phyloP scores from a whole-genome alignment of 2,329 filamentous ascomycete genomes.

The Atkinsonella texensis region DNA sequence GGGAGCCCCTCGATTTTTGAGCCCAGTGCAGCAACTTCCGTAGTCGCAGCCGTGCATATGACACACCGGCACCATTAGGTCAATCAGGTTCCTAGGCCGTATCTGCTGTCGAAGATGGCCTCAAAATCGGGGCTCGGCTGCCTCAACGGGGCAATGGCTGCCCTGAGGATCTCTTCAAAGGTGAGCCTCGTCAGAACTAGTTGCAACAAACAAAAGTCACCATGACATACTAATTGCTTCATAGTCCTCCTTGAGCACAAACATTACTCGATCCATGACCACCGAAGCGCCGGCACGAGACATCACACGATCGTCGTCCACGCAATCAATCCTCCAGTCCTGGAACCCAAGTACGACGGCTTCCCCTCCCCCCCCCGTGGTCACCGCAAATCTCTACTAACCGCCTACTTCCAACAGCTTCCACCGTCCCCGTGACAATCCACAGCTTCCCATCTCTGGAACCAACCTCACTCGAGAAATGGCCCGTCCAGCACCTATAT shows the following conservation, averaged over 20 bases:
- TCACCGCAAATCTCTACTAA: not conserved
- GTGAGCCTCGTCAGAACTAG: constrained; percentile 11
- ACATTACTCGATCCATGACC: constrained; percentile 44
- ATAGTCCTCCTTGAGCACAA: constrained; percentile 23
- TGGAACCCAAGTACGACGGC: constrained; percentile 32
- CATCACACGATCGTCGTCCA: constrained; percentile 23
- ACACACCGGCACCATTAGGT: constrained; percentile 4
- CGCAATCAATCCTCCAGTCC: constrained; percentile 24
- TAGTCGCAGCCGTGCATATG: not conserved
- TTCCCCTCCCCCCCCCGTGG: not conserved
- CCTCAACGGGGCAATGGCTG: constrained; percentile 40
- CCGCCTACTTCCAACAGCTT: constrained; percentile 23
- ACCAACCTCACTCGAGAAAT: constrained; percentile 64
- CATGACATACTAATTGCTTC: not conserved
- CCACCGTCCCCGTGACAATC: constrained; percentile 69
- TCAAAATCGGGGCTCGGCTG: constrained; percentile 32
- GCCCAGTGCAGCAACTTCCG: not conserved
- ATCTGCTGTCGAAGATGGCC: constrained; percentile 5
- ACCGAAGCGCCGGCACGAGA: constrained; percentile 33
- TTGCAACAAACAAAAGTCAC: not conserved
- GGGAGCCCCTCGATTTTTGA: constrained; percentile 15
- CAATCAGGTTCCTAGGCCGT: not conserved
- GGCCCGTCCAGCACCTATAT: constrained; percentile 70
- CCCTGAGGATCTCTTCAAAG: constrained; percentile 33
- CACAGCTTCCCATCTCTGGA: constrained; percentile 86